These are phyloP conservation scores for Didymella lethalis DNA, from an alignment of 2,329 filamentous ascomycete species.

Conservation along the genomic window DNA sequence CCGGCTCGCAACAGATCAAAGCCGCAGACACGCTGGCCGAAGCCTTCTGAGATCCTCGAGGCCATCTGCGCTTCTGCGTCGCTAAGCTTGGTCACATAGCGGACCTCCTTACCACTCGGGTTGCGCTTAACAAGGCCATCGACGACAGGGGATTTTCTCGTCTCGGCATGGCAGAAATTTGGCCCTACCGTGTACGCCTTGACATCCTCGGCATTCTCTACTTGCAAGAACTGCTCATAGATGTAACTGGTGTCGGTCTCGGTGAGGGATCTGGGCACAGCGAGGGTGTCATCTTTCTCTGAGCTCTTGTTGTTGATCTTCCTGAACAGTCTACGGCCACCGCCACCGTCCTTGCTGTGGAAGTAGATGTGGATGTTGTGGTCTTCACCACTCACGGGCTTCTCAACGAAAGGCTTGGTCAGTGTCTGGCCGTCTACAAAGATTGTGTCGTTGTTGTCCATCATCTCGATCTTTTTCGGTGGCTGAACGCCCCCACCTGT, in stretches of 20 bases:
- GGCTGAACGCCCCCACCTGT: conserved; percentile 64
- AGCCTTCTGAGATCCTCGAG: conserved; percentile 85
- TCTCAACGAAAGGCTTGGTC: conserved; percentile 96
- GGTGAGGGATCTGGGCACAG: conserved; percentile 78
- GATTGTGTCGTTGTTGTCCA: conserved; percentile 89
- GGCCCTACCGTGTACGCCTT: conserved; percentile 98
- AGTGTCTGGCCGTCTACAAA: conserved; percentile 84
- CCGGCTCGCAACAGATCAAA: conserved; percentile 91
- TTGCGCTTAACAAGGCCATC: conserved; percentile 95
- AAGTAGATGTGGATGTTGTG: conserved; percentile 99
- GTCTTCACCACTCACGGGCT: conserved; percentile 96
- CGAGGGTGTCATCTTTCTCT: conserved; percentile 83
- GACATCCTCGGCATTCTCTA: conserved; percentile 97
- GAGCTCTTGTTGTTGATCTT: conserved; percentile 99
- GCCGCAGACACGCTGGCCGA: conserved; percentile 93
- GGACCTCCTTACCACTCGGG: conserved; percentile 94
- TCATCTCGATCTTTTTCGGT: conserved; percentile 77
- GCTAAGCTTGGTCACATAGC: conserved; percentile 88
- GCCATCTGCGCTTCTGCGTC: conserved; percentile 86
- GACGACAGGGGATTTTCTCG: conserved; percentile 94
- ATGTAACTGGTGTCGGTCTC: conserved; percentile 86
- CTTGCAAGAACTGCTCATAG: conserved; percentile 95
- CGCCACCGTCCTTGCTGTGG: conserved; percentile 83
- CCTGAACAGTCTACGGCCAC: conserved; percentile 88
- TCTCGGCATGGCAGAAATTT: conserved; percentile 94